Base-by-base conservation (phyloP, 768 basidiomycete genomes). In the Hebeloma cylindrosporum region DNA sequence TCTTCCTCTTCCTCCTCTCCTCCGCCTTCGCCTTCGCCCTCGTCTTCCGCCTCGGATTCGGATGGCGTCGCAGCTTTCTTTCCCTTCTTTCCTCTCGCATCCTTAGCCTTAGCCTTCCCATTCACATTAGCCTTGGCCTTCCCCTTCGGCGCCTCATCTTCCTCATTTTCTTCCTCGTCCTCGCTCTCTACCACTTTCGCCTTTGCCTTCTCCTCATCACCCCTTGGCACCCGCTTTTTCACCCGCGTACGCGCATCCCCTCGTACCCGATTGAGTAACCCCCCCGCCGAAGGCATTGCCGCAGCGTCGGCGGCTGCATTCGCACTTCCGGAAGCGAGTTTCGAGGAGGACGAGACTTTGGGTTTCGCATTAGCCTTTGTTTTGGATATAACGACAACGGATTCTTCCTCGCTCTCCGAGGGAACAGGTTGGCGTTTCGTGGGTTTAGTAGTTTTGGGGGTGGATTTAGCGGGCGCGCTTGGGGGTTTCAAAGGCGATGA, bases 31-130 rank as follows among this genome's bases (percentile, higher is more conserved):
- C 32, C 20, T 42, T 41, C 18, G 22, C 30, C 7, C 29, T 52
- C 50, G 4, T 42, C 48, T 3, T 46, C 51, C 1, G 42, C 43
- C 18, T 57, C 52, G 17, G 50, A 44, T 2, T 51, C 40, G 2
- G 44, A 28, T 4, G 49, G 34, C n/a, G 40, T 44, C 3, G 22
- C 35, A 5, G 23, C 14, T n/a, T 47, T 46, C 33, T 45, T 43
- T 7, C 13, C 20, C 39, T 26, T 11, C 39, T 27, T 40, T 25
- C 17, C 16, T 28, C 7, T n/a, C 40, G 14, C 21, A 9, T 39
- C 20, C n/a, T 39, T 25, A 3, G 25, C 40, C 14, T 32, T 46
- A 27, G 22, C 16, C 29, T 44, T 40, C 13, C 21, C 25, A 7
- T 31, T 25, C 25, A 23, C n/a, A 22, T 35, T 38, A 21, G 6